A percentile compares a stretch with the other conserved stretches of the same genome.
Evolutionary conservation across 495 filamentous ascomycete species (phyloP).

Genomic region (Articulospora tetracladia): DNA sequence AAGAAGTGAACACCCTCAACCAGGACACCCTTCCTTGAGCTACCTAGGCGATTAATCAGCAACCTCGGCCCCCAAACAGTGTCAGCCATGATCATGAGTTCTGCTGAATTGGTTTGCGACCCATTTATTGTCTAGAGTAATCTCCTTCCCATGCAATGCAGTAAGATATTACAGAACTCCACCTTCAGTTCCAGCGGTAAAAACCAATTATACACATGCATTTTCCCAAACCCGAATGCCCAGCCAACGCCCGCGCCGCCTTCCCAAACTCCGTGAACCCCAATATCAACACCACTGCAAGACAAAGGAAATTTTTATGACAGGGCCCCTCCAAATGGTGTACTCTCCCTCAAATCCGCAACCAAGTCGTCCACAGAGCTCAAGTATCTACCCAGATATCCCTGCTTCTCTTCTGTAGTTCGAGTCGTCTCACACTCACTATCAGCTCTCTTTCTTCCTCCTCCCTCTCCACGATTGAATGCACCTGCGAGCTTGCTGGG

Average conservation of each 20-base stretch:
- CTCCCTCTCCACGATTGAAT: conserved; percentile 29
- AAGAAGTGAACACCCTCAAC: too few relatives aligned
- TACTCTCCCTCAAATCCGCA: conserved; percentile 81
- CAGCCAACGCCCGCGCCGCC: conserved; percentile 15
- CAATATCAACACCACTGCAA: conserved; percentile 11
- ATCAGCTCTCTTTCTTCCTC: conserved; percentile 23
- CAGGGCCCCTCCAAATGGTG: conserved; percentile 56
- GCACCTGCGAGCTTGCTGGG: conserved; percentile 64
- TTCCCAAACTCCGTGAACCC: conserved; percentile 10
- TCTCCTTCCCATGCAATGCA: not conserved
- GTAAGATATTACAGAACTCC: conserved; percentile 14
- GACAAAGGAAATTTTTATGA: conserved; percentile 28
- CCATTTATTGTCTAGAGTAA: not conserved
- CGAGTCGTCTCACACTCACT: conserved; percentile 46
- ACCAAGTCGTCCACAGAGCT: conserved; percentile 90
- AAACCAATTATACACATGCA: not conserved
- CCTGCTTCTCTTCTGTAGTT: conserved; percentile 85
- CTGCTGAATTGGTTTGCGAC: not conserved
- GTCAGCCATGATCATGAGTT: not conserved
- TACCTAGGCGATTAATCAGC: not conserved
- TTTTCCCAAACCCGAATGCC: not conserved
- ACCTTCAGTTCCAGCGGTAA: not conserved
- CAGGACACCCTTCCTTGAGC: too few relatives aligned
- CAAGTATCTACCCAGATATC: conserved; percentile 72
- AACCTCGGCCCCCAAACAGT: not conserved